phyloP scores from a whole-genome alignment of 1,284 basidiomycete genomes.

The Stygiomarasmius scandens region DNA sequence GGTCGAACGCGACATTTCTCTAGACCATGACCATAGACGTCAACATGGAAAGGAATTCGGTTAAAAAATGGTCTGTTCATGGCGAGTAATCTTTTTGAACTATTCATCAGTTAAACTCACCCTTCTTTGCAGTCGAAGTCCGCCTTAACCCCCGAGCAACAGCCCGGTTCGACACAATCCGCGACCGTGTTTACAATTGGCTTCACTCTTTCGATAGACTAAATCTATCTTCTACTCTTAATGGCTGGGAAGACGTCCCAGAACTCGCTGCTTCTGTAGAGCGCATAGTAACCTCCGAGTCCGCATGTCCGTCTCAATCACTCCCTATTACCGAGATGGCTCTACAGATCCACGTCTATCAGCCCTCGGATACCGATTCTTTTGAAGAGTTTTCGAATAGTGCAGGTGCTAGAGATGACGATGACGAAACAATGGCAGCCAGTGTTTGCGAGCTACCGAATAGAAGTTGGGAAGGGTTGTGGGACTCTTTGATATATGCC shows the following conservation, averaged over 20 bases:
- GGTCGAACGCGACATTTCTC: constrained; percentile 10
- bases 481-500: constrained; percentile 89
- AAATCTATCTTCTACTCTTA: constrained; percentile 65
- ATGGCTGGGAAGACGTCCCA: constrained; percentile 74
- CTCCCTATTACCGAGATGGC: constrained; percentile 60
- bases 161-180: constrained; percentile 72
- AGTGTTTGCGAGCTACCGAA: constrained; percentile 87
- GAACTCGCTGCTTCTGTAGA: constrained; percentile 79
- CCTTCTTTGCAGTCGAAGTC: constrained; percentile 71
- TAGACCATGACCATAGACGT: constrained; percentile 5
- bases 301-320: constrained; percentile 54
- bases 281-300: constrained; percentile 76
- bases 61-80: constrained; percentile 58
- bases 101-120: constrained; percentile 8
- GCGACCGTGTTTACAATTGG: constrained; percentile 62
- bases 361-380: constrained; percentile 68
- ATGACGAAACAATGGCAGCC: constrained; percentile 83
- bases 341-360: constrained; percentile 87
- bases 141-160: constrained; percentile 68
- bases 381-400: constrained; percentile 81
- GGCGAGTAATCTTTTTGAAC: constrained; percentile 37
- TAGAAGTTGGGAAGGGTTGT: constrained; percentile 83
- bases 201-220: constrained; percentile 63
- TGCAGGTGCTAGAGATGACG: constrained; percentile 59
- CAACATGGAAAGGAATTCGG: constrained; percentile 1